phyloP scores from a whole-genome alignment of 2,329 filamentous ascomycete genomes.

The Fusarium verticillioides region DNA sequence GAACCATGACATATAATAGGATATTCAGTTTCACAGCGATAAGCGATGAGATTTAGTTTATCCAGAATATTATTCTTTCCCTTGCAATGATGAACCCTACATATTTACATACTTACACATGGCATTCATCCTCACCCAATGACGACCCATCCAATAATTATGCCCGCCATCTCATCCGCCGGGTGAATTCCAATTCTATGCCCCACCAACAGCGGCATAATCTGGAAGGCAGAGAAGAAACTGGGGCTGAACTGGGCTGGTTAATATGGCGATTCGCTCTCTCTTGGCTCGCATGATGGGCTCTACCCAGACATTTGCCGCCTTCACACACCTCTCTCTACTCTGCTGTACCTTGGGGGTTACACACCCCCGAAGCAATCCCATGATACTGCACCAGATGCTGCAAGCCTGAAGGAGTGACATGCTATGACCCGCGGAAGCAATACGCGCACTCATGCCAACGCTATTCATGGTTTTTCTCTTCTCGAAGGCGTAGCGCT shows the following conservation, averaged over 20 bases:
- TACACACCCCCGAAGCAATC: conserved; percentile 16
- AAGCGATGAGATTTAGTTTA: conserved; percentile 24
- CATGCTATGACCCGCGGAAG: conserved; percentile 10
- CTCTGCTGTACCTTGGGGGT: not conserved
- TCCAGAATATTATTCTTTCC: not conserved
- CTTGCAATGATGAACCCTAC: not conserved
- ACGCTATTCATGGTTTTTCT: conserved; percentile 11
- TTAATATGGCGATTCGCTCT: not conserved
- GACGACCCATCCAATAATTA: not conserved
- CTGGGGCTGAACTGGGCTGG: not conserved
- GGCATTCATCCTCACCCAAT: conserved; percentile 3
- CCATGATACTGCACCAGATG: conserved; percentile 25
- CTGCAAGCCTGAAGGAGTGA: not conserved
- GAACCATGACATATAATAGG: not conserved
- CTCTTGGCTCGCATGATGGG: conserved; percentile 17
- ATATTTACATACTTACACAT: not conserved
- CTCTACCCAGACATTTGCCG: conserved; percentile 22
- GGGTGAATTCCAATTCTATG: conserved; percentile 39
- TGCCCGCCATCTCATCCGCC: conserved; percentile 37
- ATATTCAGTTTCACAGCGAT: conserved; percentile 12
- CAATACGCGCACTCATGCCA: not conserved
- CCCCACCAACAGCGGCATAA: conserved; percentile 42
- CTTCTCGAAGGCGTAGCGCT: conserved; percentile 30
- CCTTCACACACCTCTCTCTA: conserved; percentile 13
- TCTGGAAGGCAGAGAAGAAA: conserved; percentile 12